Conservation (phyloP, 75 land plant species). For the Pseudotsuga menziesii region DNA sequence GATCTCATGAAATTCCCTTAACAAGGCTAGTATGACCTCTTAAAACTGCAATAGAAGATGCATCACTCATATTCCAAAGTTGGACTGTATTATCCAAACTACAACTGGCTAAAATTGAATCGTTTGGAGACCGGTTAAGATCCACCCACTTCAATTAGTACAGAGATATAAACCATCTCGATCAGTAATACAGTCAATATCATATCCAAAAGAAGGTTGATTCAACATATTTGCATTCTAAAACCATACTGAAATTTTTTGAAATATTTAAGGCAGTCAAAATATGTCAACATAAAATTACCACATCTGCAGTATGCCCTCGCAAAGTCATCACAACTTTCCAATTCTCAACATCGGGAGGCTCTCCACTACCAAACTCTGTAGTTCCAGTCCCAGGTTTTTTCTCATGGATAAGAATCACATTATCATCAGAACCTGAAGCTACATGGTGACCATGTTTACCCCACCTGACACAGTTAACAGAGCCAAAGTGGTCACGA, state of each 20-base stretch:
- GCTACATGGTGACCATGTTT: constrained; percentile 85
- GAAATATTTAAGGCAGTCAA: not conserved
- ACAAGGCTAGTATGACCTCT: constrained; percentile 93
- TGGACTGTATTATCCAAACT: constrained; percentile 96
- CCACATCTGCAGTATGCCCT: constrained; percentile 99
- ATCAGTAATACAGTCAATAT: constrained; percentile 3
- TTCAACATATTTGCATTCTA: not conserved
- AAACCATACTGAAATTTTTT: not conserved
- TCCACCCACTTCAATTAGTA: constrained; percentile 95
- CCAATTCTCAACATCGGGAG: constrained; percentile 98
- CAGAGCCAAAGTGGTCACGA: constrained; percentile 96
- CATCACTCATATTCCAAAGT: constrained; percentile 82
- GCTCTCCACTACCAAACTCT: constrained; percentile 98
- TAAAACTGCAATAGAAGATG: constrained; percentile 72
- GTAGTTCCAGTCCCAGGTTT: constrained; percentile 91
- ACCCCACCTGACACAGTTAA: constrained; percentile 98
- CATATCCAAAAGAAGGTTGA: not conserved
- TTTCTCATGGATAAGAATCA: constrained; percentile 82
- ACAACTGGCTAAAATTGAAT: constrained; percentile 84
- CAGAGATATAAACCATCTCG: constrained; percentile 13
- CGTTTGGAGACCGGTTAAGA: constrained; percentile 99
- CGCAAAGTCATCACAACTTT: constrained; percentile 85
- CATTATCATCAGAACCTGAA: constrained; percentile 95
- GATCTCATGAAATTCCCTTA: constrained; percentile 99
- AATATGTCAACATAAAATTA: constrained; percentile 28